Evolutionary conservation across 805 yeast genomes (phyloP).

Genomic region (Pichia membranifaciens): DNA sequence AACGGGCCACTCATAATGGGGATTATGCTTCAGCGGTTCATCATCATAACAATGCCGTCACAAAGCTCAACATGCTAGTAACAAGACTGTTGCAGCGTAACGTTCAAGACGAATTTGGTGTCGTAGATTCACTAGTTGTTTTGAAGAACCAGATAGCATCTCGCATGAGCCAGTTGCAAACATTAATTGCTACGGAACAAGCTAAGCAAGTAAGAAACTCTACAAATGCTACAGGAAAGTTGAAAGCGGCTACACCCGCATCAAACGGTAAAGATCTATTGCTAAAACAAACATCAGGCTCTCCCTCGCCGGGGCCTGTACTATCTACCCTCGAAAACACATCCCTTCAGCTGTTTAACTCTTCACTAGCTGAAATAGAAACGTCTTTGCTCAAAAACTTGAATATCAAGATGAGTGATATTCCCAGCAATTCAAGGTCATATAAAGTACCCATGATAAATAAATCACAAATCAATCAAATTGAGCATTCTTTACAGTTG

Average conservation of each 20-base stretch:
- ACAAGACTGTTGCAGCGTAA: slow-evolving; percentile 12
- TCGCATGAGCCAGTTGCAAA: slow-evolving; percentile 12
- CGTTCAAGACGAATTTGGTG: slow-evolving; percentile 18
- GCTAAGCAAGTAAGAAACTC: background rate
- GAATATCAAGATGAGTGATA: slow-evolving; percentile 17
- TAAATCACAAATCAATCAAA: slow-evolving; percentile 21
- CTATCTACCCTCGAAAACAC: background rate
- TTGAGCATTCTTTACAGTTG: slow-evolving; percentile 29
- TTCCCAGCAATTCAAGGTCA: slow-evolving; percentile 11
- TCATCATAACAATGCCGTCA: slow-evolving; percentile 34
- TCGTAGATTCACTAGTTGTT: slow-evolving; percentile 19
- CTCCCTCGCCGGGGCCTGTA: background rate
- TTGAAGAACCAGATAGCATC: slow-evolving; percentile 21
- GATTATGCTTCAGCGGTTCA: slow-evolving; percentile 38
- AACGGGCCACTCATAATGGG: slow-evolving; percentile 38
- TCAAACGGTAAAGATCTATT: background rate
- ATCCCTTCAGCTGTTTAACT: slow-evolving; percentile 4
- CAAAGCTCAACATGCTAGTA: slow-evolving; percentile 25
- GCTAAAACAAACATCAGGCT: background rate
- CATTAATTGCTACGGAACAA: background rate
- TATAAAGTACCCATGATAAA: slow-evolving; percentile 24
- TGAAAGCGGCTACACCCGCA: slow-evolving; percentile 7
- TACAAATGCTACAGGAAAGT: background rate
- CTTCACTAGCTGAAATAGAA: slow-evolving; percentile 10
- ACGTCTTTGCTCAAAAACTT: slow-evolving; percentile 23